Evolutionary conservation across 257 asterid species (phyloP).

Genomic region (Solanum pinnatisectum): DNA sequence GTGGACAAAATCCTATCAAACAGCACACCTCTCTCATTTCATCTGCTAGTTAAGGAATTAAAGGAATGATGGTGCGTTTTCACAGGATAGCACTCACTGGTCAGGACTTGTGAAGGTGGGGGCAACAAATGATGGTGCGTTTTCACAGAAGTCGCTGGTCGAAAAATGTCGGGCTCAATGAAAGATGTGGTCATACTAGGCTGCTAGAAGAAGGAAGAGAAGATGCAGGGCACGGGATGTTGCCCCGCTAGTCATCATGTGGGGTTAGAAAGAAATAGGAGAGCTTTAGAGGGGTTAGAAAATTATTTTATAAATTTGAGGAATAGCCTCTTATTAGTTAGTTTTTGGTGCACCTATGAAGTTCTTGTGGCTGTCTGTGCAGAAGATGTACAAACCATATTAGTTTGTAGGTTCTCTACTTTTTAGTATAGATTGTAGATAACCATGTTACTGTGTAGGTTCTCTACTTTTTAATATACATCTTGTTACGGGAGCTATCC

Average conservation of each 20-base stretch:
- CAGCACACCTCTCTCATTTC: not conserved
- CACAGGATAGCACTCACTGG: not conserved
- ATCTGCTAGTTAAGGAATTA: not conserved
- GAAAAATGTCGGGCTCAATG: not conserved
- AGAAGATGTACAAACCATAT: not conserved
- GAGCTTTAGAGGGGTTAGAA: not conserved
- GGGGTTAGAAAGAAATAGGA: not conserved
- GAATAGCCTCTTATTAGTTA: not conserved
- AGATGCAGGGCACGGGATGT: not conserved
- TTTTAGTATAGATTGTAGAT: not conserved
- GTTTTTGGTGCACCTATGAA: not conserved
- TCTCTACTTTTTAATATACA: not conserved
- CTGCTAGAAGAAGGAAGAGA: not conserved
- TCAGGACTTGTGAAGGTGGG: not conserved
- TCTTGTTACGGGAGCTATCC: not conserved
- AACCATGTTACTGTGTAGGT: not conserved
- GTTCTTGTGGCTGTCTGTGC: not conserved
- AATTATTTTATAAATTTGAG: not conserved
- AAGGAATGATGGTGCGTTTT: not conserved
- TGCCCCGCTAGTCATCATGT: not conserved
- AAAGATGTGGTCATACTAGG: not conserved
- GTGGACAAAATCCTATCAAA: not conserved
- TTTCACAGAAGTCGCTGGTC: not conserved
- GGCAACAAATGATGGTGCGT: not conserved
- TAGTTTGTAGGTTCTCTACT: not conserved